Conservation (phyloP, 139 green algal genomes). For the Picochlorum sp. region DNA sequence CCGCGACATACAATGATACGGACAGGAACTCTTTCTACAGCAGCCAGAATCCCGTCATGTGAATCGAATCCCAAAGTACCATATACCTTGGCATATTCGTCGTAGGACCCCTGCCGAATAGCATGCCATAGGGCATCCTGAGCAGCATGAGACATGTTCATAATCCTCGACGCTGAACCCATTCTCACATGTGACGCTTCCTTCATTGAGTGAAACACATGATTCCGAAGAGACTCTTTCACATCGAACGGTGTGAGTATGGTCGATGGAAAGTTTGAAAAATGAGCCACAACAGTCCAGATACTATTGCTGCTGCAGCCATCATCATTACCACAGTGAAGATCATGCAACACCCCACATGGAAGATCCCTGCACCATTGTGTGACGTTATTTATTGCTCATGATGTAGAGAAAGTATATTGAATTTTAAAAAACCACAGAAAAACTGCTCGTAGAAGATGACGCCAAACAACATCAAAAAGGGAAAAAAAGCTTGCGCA, state of each 20-base stretch:
- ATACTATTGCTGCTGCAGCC: neutral
- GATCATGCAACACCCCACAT: conserved; percentile 40
- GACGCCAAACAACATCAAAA: too few species aligned
- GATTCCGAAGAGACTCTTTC: conserved; percentile 12
- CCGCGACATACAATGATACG: neutral
- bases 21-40: neutral
- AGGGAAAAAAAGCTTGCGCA: conserved; percentile 1
- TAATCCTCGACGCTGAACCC: conserved; percentile 33
- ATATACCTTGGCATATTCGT: neutral
- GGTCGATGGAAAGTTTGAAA: conserved; percentile 19
- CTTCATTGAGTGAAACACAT: conserved; percentile 52
- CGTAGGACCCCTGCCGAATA: neutral
- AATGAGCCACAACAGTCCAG: conserved; percentile 36
- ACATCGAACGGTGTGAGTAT: conserved; percentile 27
- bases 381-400: too few species aligned
- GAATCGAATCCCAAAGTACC: neutral
- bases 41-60: neutral
- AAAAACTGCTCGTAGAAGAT: too few species aligned
- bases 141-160: conserved; percentile 39
- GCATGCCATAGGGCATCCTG: conserved; percentile 34
- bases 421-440: too few species aligned
- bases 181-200: conserved; percentile 43
- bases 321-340: conserved; percentile 6
- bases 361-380: conserved; percentile 32
- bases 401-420: too few species aligned